Evolutionary conservation across 305 asterid genomes (phyloP).

Genomic region (Withania somnifera): DNA sequence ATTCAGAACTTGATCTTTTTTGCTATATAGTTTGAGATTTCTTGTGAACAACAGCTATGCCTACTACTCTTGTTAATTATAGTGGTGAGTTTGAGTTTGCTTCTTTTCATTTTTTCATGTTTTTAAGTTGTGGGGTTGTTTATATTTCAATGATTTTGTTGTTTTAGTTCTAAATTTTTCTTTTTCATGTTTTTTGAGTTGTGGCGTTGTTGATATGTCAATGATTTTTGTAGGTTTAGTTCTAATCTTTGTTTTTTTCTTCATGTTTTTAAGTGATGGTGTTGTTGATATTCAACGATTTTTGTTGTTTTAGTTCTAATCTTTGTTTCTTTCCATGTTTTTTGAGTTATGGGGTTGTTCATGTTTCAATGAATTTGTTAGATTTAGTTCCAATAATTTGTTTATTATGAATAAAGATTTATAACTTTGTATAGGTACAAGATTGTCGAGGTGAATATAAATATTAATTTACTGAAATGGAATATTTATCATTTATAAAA

Average conservation of each 20-base stretch:
- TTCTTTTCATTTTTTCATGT: neutral
- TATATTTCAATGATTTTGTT: too few species aligned
- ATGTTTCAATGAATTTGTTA: neutral
- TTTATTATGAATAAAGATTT: neutral
- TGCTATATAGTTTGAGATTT: conserved; percentile 34
- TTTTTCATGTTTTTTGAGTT: too few species aligned
- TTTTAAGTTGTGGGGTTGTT: neutral
- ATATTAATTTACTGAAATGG: neutral
- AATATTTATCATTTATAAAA: neutral
- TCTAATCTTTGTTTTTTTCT: too few species aligned
- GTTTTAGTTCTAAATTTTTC: too few species aligned
- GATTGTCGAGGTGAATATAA: neutral
- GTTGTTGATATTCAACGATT: neutral
- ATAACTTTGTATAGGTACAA: neutral
- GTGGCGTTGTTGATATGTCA: too few species aligned
- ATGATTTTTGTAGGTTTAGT: too few species aligned
- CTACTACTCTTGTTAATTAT: conserved; percentile 85
- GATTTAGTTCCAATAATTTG: neutral
- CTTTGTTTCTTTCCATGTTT: too few species aligned
- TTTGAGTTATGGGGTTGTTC: neutral
- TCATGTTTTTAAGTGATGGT: neutral
- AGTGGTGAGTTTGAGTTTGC: conserved; percentile 50
- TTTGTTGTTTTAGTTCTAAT: neutral
- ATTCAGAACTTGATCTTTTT: conserved; percentile 32
- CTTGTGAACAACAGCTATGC: conserved; percentile 44